A percentile compares a stretch with the other conserved stretches of the same genome.
Conservation (phyloP, 1,284 basidiomycete genomes). For the Boletellus deceptivus region DNA sequence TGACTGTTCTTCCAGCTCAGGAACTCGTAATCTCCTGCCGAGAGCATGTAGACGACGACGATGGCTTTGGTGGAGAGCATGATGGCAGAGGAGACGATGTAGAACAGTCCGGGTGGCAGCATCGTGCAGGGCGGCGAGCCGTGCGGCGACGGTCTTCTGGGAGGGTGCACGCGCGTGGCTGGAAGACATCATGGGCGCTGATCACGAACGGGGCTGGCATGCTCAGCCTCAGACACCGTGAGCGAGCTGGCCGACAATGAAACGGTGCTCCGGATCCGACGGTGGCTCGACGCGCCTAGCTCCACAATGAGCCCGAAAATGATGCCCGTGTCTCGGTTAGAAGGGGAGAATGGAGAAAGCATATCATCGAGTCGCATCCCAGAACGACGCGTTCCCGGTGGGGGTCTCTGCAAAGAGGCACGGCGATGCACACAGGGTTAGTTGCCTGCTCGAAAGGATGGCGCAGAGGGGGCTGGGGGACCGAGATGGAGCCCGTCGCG, state of each 20-base stretch:
- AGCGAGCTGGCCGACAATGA: background rate
- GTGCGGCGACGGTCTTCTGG: conserved; percentile 2
- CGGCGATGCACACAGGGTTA: too few relatives aligned
- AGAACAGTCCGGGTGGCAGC: conserved; percentile 13
- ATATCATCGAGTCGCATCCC: too few relatives aligned
- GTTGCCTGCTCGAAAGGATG: too few relatives aligned
- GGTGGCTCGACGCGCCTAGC: too few relatives aligned
- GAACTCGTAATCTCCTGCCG: conserved; percentile 19
- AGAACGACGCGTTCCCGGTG: too few relatives aligned
- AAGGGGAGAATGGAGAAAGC: too few relatives aligned
- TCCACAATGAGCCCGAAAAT: too few relatives aligned
- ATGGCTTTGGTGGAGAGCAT: conserved; percentile 22
- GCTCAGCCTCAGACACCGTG: conserved; percentile 3
- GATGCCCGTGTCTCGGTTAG: too few relatives aligned
- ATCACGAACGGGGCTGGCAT: conserved; percentile 8
- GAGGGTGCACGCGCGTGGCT: background rate
- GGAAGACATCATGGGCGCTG: too few relatives aligned
- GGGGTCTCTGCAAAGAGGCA: too few relatives aligned
- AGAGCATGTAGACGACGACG: conserved; percentile 22
- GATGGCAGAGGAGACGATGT: conserved; percentile 11
- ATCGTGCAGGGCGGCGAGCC: conserved; percentile 11
- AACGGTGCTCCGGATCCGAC: background rate
- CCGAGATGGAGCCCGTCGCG: too few relatives aligned
- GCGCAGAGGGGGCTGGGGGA: too few relatives aligned
- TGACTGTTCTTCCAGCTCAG: conserved; percentile 17